Base-by-base conservation (phyloP, 352 stramenopile genomes). In the Phytopythium cucurbitacearum region DNA sequence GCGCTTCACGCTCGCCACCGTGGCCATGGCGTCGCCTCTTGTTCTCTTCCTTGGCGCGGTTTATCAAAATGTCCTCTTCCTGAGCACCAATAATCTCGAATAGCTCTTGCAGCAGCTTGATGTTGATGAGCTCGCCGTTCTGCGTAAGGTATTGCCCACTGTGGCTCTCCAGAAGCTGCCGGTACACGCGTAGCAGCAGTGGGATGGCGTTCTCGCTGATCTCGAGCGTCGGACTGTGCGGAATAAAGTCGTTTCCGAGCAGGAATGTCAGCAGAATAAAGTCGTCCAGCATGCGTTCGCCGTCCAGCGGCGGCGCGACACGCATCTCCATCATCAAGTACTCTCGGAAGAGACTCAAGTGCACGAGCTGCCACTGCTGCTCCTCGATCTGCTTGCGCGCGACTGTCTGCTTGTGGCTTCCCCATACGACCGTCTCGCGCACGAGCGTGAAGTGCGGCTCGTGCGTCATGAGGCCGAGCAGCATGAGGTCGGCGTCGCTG, bases 261-360 rank as follows among this genome's bases (percentile, higher is more conserved):
- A 99, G 76, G 68, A 99, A 99, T n/a, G 96, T 99, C 51, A 99
- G 84, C 61, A 99, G 90, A 7, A 99, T 98, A 69, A 99, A 99
- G 67, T 99, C 98, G 73, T 99, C 97, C 57, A 99, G 94, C 54
- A 98, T 91, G 13, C 96, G 81, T 68, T 99, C 98, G 16, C 77
- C 78, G 54, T 87, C 68, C 2, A 88, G 45, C 3, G 72, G 73
- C 12, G 64, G 40, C 40, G 73, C 56, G 0, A 88, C 81, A 10
- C 62, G 72, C 76, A 99, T 98, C 71, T 99, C 97, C 50, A 99
- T 79, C 69, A 97, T 86, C 7, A 99, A 60, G 68, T 99, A 99
- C 71, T 99, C 95, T 45, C 97, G 71, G 55, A 99, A 93, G 36
- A 99, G 76, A 47, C 86, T 98, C 43, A 99, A 65, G 64, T 99